A percentile compares a stretch with the other conserved stretches of the same genome.
phyloP scores from a whole-genome alignment of 2,329 filamentous ascomycete genomes.

The Aphanoascus verrucosus region DNA sequence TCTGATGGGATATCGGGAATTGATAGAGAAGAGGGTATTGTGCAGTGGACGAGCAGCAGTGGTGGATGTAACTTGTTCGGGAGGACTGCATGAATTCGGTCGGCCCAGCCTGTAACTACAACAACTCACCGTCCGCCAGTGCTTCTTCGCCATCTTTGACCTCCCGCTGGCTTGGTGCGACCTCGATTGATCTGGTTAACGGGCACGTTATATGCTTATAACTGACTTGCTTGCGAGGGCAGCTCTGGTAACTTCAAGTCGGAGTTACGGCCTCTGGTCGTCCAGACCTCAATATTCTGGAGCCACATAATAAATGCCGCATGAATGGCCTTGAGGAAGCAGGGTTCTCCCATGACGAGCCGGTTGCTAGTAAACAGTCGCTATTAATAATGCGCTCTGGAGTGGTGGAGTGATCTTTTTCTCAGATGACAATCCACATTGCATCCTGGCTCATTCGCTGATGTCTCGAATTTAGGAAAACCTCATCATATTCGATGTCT shows the following conservation, averaged over 20 bases:
- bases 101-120: background rate
- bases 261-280: background rate
- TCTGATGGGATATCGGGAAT: no score
- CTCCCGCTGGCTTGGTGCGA: background rate
- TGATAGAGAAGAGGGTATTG: no score
- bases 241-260: background rate
- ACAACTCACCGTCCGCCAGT: background rate
- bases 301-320: background rate
- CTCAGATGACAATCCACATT: background rate
- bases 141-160: background rate
- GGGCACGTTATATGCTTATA: background rate
- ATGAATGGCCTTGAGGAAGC: background rate
- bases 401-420: slow-evolving; percentile 5
- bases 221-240: background rate
- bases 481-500: background rate
- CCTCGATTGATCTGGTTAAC: background rate
- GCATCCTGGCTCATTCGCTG: background rate
- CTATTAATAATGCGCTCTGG: background rate
- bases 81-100: background rate
- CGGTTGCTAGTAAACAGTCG: background rate
- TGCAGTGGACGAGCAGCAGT: no score
- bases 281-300: background rate
- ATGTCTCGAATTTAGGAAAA: background rate
- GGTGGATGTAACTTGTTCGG: background rate
- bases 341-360: background rate